Conservation (phyloP, 495 filamentous ascomycete species). For the Penicillium roqueforti region DNA sequence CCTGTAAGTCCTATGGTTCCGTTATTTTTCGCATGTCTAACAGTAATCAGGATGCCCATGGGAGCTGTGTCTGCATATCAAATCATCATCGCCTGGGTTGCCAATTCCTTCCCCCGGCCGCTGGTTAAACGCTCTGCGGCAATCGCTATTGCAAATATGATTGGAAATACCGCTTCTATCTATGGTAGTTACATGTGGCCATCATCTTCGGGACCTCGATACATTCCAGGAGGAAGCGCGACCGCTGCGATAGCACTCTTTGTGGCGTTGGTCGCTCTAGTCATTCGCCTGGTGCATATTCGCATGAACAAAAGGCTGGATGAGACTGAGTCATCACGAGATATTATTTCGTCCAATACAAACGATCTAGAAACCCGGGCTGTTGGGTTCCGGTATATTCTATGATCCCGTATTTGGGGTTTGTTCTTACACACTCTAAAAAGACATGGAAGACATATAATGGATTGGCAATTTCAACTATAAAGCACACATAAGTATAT, state of each 20-base stretch:
- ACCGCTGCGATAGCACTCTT: slow-evolving; percentile 29
- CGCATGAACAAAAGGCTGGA: slow-evolving; percentile 66
- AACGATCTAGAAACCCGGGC: slow-evolving; percentile 41
- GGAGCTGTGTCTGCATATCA: slow-evolving; percentile 63
- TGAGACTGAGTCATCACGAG: slow-evolving; percentile 32
- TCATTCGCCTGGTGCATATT: slow-evolving; percentile 46
- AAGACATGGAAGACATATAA: not conserved
- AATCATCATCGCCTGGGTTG: slow-evolving; percentile 66
- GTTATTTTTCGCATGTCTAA: not conserved
- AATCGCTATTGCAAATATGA: slow-evolving; percentile 71
- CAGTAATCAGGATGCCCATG: slow-evolving; percentile 35
- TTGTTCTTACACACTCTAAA: no score
- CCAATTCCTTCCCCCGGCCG: slow-evolving; percentile 72
- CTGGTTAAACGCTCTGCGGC: slow-evolving; percentile 63
- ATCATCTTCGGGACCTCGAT: slow-evolving; percentile 38
- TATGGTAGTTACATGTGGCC: slow-evolving; percentile 76
- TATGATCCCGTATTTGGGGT: slow-evolving; percentile 6
- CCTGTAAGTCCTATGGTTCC: slow-evolving; percentile 51
- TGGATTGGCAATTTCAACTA: no score
- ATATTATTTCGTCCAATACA: slow-evolving; percentile 22
- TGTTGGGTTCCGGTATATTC: slow-evolving; percentile 57
- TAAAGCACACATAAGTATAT: no score
- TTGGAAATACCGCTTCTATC: slow-evolving; percentile 65
- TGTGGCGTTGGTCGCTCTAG: slow-evolving; percentile 25
- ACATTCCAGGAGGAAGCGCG: slow-evolving; percentile 33